Percentiles rank a stretch among this genome's conserved stretches.
These are phyloP conservation scores for Suillus subaureus DNA, from an alignment of 768 basidiomycete genomes.

Conservation along the genomic window DNA sequence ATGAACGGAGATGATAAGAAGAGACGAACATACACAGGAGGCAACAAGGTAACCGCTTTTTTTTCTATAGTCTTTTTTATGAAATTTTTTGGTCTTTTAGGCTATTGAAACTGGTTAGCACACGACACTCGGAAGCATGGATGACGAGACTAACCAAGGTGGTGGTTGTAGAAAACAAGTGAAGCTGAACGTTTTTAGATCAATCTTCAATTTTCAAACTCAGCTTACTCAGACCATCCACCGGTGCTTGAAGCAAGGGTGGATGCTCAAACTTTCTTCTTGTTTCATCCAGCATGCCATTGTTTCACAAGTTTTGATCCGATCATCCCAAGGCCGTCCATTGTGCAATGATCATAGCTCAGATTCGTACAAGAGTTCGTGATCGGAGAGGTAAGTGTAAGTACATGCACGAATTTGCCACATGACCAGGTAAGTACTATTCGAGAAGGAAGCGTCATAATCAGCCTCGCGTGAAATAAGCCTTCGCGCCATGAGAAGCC, in stretches of 20 bases:
- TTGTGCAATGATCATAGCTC: slow-evolving; percentile 1
- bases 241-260: neutral
- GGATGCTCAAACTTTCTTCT: neutral
- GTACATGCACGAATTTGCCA: slow-evolving; percentile 18
- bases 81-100: slow-evolving; percentile 59
- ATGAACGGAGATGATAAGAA: slow-evolving; percentile 16
- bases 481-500: slow-evolving; percentile 81
- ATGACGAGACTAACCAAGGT: slow-evolving; percentile 55
- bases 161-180: slow-evolving; percentile 60
- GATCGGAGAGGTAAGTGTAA: slow-evolving; percentile 15
- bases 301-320: no score
- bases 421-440: slow-evolving; percentile 5
- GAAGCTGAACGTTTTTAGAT: slow-evolving; percentile 20
- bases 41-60: slow-evolving; percentile 79
- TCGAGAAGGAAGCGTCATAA: slow-evolving; percentile 12
- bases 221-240: slow-evolving; percentile 28
- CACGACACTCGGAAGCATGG: slow-evolving; percentile 16
- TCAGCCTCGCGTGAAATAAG: slow-evolving; percentile 86
- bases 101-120: slow-evolving; percentile 36
- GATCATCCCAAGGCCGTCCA: neutral
- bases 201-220: slow-evolving; percentile 41
- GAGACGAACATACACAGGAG: slow-evolving; percentile 59
- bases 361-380: slow-evolving; percentile 1
- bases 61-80: slow-evolving; percentile 71
- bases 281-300: neutral